Conservation (phyloP, 257 asterid species). For the Sherardia arvensis region DNA sequence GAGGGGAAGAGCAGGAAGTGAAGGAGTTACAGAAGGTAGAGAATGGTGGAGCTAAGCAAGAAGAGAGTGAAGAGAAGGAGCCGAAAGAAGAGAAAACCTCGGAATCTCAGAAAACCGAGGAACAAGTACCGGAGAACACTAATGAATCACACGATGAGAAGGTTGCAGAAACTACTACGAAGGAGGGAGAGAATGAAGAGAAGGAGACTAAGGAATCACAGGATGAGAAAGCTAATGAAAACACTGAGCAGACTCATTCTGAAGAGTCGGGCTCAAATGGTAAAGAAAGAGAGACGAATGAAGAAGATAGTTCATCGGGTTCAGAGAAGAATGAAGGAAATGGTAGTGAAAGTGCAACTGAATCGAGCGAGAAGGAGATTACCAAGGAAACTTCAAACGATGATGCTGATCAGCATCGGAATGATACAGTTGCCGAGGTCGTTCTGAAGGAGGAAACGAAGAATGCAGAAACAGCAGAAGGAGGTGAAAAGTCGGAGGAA, state of each 20-base stretch:
- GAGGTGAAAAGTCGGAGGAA: conserved; percentile 14
- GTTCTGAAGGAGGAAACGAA: conserved; percentile 15
- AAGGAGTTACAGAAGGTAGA: conserved; percentile 20
- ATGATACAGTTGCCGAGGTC: conserved; percentile 6
- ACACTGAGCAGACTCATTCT: neutral
- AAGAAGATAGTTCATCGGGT: conserved; percentile 18
- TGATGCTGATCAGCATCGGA: conserved; percentile 20
- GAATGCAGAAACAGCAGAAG: conserved; percentile 13
- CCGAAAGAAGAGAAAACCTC: conserved; percentile 1
- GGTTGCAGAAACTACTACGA: conserved; percentile 16
- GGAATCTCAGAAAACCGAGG: conserved; percentile 15
- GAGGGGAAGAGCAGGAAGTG: conserved; percentile 31
- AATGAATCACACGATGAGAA: conserved; percentile 16
- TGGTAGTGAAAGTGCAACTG: conserved; percentile 17
- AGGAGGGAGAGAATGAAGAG: conserved; percentile 19
- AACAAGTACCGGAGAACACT: conserved; percentile 9
- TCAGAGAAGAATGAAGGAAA: conserved; percentile 13
- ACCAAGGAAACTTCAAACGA: conserved; percentile 12
- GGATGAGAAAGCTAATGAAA: conserved; percentile 13
- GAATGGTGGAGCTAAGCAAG: conserved; percentile 16
- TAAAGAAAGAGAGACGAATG: conserved; percentile 16
- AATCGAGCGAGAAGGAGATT: conserved; percentile 17
- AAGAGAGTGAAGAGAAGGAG: conserved; percentile 4
- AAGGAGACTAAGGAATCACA: conserved; percentile 6
- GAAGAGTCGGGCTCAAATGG: conserved; percentile 12